Percentiles rank a stretch among this genome's conserved stretches.
phyloP scores from a whole-genome alignment of 202 grass and related monocot genomes.

The Brachypodium distachyon region DNA sequence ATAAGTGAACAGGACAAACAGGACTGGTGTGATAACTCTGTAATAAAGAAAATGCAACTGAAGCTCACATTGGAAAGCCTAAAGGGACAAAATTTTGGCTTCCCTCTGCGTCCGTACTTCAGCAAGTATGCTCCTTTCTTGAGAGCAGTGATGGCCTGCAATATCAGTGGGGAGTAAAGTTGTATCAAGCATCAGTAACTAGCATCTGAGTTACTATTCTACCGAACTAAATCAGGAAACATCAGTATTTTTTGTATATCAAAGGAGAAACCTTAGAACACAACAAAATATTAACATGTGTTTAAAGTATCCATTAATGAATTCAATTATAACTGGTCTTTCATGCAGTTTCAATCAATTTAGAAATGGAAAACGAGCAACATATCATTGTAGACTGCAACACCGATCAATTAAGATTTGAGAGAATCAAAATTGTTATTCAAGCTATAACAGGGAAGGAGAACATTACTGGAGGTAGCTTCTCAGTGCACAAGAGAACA shows the following conservation, averaged over 20 bases:
- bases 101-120: constrained; percentile 81
- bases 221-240: neutral
- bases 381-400: neutral
- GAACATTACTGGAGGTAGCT: neutral
- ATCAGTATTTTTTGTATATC: neutral
- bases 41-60: neutral
- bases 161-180: constrained; percentile 8
- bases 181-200: constrained; percentile 6
- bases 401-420: neutral
- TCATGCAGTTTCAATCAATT: neutral
- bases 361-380: neutral
- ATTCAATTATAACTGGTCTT: neutral
- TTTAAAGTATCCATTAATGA: neutral
- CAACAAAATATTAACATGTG: neutral
- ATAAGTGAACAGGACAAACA: neutral
- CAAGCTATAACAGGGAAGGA: neutral
- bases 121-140: constrained; percentile 88
- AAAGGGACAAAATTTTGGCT: constrained; percentile 91
- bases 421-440: neutral
- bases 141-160: constrained; percentile 71
- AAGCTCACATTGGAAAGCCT: constrained; percentile 78
- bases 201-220: neutral
- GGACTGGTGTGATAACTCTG: neutral
- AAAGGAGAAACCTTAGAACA: neutral
- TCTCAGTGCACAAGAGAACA: neutral